Base-by-base conservation (phyloP, 148 eudicot species). In the Rhododendron ferrugineum region DNA sequence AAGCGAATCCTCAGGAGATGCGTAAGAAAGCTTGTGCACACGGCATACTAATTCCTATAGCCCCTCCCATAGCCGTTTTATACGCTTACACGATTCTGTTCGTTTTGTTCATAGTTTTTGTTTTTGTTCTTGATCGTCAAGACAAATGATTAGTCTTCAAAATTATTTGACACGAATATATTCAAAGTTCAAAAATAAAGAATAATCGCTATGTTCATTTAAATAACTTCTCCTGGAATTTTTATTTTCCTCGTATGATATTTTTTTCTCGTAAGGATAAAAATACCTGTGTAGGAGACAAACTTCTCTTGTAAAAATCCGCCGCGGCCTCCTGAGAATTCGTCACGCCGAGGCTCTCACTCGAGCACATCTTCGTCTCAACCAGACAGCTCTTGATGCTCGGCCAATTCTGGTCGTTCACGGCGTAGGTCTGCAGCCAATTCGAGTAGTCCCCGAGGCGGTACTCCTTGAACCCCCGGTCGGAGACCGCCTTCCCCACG, bases 391-490 rank as follows among this genome's bases (percentile, higher is more conserved):
- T 88, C 80, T 68, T 89, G 10, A 89, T 87, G 50, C 78, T 16
- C 0, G 49, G 83, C 93, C 92, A 92, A 56, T 87, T 80, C 62
- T 80, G 54, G 0, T 8, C 86, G 62, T 84, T 85, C 16, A 82
- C 44, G 20, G 90, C 93, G 32, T 85, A 36, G 3, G 58, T 88
- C 81, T 89, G 87, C 90, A 92, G 40, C 91, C 92, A 92, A 15
- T 68, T 83, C 0, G 92, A 90, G 60, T 85, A 89, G 78, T 92
- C 92, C 42, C 86, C 87, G 9, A 88, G 81, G 28, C 86, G 80
- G 47, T 87, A 85, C 42, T 88, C 87, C 85, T 83, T 73, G 10
- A 54, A 74, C 54, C 88, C 93, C 28, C 50, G 58, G 3, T 81
- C 78, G 0, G 88, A 88, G 2, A 88, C 28, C 0, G 78, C 83